phyloP scores from a whole-genome alignment of 306 rosid genomes.

The Dalbergia cochinchinensis region DNA sequence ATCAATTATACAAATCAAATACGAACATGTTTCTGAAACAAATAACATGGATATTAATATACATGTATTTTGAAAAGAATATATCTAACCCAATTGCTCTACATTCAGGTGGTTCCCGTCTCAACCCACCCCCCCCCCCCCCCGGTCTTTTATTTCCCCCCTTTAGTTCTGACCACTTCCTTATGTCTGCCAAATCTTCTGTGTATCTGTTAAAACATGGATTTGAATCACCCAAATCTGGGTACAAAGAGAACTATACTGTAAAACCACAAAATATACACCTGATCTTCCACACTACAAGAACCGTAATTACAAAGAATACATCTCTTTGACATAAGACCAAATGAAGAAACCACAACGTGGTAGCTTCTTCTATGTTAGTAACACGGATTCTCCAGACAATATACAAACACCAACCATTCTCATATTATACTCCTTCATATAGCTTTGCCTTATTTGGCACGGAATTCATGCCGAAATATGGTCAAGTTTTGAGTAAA shows the following conservation, averaged over 20 bases:
- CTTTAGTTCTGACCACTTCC: constrained; percentile 28
- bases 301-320: constrained; percentile 50
- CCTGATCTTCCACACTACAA: constrained; percentile 43
- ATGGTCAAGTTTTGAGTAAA: constrained; percentile 64
- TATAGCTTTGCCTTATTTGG: constrained; percentile 49
- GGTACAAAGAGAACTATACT: constrained; percentile 37
- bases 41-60: constrained; percentile 40
- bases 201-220: constrained; percentile 18
- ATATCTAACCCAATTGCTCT: constrained; percentile 52
- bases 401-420: constrained; percentile 44
- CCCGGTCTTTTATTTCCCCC: constrained; percentile 27
- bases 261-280: constrained; percentile 45
- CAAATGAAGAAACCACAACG: constrained; percentile 38
- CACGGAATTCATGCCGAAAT: constrained; percentile 60
- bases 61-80: constrained; percentile 57
- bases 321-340: constrained; percentile 48
- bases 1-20: constrained; percentile 45
- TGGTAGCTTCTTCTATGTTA: constrained; percentile 42
- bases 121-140: constrained; percentile 19
- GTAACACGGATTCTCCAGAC: constrained; percentile 42
- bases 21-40: constrained; percentile 36
- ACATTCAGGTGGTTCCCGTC: constrained; percentile 38
- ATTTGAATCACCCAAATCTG: constrained; percentile 43
- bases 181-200: constrained; percentile 35
- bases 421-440: constrained; percentile 29